Conservation (phyloP, 495 filamentous ascomycete genomes). For the Talaromyces liani region DNA sequence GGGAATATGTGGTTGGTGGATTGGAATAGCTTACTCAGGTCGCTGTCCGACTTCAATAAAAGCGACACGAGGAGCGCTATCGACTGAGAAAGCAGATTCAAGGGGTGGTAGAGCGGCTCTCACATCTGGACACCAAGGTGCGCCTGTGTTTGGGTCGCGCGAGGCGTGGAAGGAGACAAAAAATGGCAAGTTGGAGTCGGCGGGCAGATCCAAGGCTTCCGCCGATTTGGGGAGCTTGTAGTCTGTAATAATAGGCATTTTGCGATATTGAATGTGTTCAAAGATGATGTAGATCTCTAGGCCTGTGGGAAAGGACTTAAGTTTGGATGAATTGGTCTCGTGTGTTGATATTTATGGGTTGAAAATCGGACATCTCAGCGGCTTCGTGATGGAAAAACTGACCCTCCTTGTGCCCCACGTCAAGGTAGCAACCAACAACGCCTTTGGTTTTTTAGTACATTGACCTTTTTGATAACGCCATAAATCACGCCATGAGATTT, state of each 20-base stretch:
- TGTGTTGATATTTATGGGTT: neutral
- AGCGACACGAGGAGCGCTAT: slow-evolving; percentile 15
- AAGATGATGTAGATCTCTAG: neutral
- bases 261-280: neutral
- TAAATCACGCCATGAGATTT: neutral
- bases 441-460: neutral
- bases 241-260: slow-evolving; percentile 23
- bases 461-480: neutral
- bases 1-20: neutral
- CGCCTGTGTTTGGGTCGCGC: slow-evolving; percentile 18
- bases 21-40: slow-evolving; percentile 15
- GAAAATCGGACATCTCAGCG: neutral
- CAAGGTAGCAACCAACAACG: neutral
- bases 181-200: slow-evolving; percentile 13
- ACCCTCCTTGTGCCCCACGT: neutral
- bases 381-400: neutral
- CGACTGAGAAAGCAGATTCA: slow-evolving; percentile 14
- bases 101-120: slow-evolving; percentile 22
- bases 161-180: slow-evolving; percentile 24
- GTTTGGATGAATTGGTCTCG: neutral
- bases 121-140: slow-evolving; percentile 28
- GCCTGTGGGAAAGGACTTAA: neutral
- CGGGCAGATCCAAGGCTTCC: slow-evolving; percentile 14
- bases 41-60: slow-evolving; percentile 23
- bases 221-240: slow-evolving; percentile 17